Conservation (phyloP, 192 early-diverging fungal genomes). For the Backusella tuberculispora region DNA sequence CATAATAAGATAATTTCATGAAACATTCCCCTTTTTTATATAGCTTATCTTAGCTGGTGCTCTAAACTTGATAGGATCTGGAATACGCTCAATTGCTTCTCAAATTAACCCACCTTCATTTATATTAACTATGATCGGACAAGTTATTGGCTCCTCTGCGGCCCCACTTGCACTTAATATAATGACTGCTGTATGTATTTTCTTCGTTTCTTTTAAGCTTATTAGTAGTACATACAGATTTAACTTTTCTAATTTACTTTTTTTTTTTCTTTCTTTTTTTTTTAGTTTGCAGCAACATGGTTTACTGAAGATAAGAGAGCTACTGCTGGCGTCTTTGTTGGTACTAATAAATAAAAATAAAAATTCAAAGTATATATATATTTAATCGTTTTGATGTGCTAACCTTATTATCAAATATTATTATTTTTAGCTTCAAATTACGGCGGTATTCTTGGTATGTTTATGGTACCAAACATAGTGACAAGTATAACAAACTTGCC, state of each 20-base stretch:
- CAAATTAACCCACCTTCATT: constrained; percentile 31
- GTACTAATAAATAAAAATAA: constrained; percentile 4
- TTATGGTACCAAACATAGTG: constrained; percentile 37
- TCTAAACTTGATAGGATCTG: constrained; percentile 29
- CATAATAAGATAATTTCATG: not conserved
- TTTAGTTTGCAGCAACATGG: constrained; percentile 41
- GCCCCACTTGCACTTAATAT: constrained; percentile 42
- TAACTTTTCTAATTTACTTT: not conserved
- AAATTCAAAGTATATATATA: not conserved
- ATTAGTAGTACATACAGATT: not conserved
- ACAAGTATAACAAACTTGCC: constrained; percentile 14
- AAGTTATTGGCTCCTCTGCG: constrained; percentile 36
- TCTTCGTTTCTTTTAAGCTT: not conserved
- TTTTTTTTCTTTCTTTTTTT: not conserved
- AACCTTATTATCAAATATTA: not conserved
- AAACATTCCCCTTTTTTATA: not conserved
- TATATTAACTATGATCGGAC: constrained; percentile 35
- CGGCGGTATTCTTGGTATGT: constrained; percentile 41
- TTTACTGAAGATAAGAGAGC: constrained; percentile 41
- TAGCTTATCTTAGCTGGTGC: constrained; percentile 39
- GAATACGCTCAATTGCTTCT: constrained; percentile 33
- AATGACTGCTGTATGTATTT: constrained; percentile 33
- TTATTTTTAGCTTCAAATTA: constrained; percentile 38
- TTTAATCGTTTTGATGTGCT: not conserved
- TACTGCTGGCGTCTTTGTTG: constrained; percentile 44